These are phyloP conservation scores for Candida coquimbonensis DNA, from an alignment of 805 yeast species.

Conservation along the genomic window DNA sequence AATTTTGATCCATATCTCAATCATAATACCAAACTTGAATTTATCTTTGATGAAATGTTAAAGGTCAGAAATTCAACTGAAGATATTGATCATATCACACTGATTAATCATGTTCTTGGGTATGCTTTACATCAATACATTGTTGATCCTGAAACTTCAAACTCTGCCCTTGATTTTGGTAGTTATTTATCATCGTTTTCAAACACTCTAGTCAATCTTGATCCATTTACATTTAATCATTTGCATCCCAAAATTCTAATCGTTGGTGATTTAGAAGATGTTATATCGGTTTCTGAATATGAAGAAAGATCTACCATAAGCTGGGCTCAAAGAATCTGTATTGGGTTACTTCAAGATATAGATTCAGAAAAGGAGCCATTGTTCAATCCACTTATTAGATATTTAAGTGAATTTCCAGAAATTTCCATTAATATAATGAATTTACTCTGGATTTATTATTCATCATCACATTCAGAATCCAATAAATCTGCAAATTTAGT, in stretches of 20 bases:
- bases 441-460: constrained; percentile 23
- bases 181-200: constrained; percentile 10
- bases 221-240: constrained; percentile 11
- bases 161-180: constrained; percentile 8
- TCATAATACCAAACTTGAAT: constrained; percentile 21
- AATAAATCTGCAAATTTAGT: neutral
- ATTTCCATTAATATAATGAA: constrained; percentile 25
- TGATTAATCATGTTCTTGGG: constrained; percentile 36
- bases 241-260: constrained; percentile 2
- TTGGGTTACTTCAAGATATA: constrained; percentile 6
- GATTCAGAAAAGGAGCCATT: neutral
- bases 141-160: constrained; percentile 7
- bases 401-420: constrained; percentile 8
- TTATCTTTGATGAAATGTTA: constrained; percentile 24
- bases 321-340: constrained; percentile 12
- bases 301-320: neutral
- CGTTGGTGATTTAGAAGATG: neutral
- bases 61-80: constrained; percentile 9
- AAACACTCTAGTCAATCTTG: constrained; percentile 7
- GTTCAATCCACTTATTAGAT: constrained; percentile 6
- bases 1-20: constrained; percentile 14
- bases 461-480: constrained; percentile 9
- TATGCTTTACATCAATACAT: constrained; percentile 27
- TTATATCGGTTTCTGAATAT: neutral
- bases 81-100: constrained; percentile 16